phyloP scores from a whole-genome alignment of 2,329 filamentous ascomycete genomes.

The Fusarium sp. region DNA sequence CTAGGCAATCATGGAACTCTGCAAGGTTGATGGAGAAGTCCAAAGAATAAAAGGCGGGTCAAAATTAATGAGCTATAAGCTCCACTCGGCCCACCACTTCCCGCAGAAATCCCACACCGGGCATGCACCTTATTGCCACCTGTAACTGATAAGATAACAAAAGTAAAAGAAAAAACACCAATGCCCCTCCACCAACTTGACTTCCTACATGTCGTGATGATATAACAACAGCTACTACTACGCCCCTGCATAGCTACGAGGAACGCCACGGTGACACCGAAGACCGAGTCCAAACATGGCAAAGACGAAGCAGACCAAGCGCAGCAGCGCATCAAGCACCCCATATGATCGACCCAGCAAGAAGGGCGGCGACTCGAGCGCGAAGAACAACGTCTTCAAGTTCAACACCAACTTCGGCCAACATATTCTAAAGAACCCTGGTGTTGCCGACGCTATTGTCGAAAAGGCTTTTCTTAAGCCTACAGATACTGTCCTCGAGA shows the following conservation, averaged over 20 bases:
- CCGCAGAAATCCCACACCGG: neutral
- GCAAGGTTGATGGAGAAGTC: constrained; percentile 9
- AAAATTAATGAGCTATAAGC: constrained; percentile 13
- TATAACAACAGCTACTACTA: neutral
- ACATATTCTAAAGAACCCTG: constrained; percentile 93
- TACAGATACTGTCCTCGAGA: constrained; percentile 89
- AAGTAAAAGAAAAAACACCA: constrained; percentile 36
- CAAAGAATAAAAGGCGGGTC: constrained; percentile 33
- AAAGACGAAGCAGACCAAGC: constrained; percentile 64
- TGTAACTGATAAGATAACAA: constrained; percentile 29
- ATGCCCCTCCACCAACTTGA: constrained; percentile 34
- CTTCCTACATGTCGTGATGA: too few relatives aligned
- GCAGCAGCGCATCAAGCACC: constrained; percentile 57
- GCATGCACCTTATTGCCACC: neutral
- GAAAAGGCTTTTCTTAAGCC: constrained; percentile 89
- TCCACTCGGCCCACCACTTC: constrained; percentile 20
- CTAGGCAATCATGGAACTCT: constrained; percentile 29
- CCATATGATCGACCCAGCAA: constrained; percentile 56
- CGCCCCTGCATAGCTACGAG: constrained; percentile 36
- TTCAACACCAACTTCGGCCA: constrained; percentile 91
- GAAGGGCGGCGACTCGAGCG: constrained; percentile 31
- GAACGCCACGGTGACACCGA: constrained; percentile 2
- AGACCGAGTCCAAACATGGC: constrained; percentile 56
- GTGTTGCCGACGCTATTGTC: constrained; percentile 77
- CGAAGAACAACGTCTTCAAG: constrained; percentile 91